These are phyloP conservation scores for Coprinopsis sp. DNA, from an alignment of 768 basidiomycete species.

Conservation along the genomic window DNA sequence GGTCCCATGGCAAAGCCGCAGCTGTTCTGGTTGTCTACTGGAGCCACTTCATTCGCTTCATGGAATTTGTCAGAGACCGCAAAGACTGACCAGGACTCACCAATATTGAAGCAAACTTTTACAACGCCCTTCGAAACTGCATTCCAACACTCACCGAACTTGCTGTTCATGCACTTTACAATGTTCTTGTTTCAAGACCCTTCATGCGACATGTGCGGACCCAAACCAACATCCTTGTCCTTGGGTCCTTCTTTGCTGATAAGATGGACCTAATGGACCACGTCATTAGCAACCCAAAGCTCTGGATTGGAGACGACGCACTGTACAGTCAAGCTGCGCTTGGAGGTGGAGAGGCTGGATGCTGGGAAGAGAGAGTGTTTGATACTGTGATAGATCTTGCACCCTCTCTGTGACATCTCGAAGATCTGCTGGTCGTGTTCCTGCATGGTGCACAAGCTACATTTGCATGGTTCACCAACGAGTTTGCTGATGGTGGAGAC, in stretches of 20 bases:
- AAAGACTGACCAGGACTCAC: conserved; percentile 17
- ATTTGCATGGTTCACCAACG: conserved; percentile 22
- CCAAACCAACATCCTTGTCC: conserved; percentile 19
- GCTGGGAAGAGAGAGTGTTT: conserved; percentile 8
- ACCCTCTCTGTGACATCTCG: conserved; percentile 13
- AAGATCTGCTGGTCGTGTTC: conserved; percentile 15
- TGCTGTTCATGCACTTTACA: conserved; percentile 17
- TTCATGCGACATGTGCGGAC: conserved; percentile 19
- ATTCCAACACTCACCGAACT: conserved; percentile 24
- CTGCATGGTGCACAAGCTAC: conserved; percentile 15
- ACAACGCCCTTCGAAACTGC: conserved; percentile 16
- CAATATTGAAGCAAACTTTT: conserved; percentile 25
- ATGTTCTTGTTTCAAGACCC: conserved; percentile 17
- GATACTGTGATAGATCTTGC: conserved; percentile 8
- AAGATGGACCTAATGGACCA: conserved; percentile 10
- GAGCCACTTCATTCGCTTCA: conserved; percentile 14
- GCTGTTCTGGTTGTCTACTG: conserved; percentile 8
- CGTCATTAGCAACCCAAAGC: conserved; percentile 15
- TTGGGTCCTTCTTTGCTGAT: conserved; percentile 17
- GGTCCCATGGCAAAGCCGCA: conserved; percentile 15
- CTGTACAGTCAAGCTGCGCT: conserved; percentile 9
- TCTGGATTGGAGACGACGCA: conserved; percentile 12
- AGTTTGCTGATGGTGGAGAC: conserved; percentile 18
- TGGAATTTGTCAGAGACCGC: conserved; percentile 14
- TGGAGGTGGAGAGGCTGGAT: conserved; percentile 11